Evolutionary conservation across 2,329 filamentous ascomycete species (phyloP).

Genomic region (Hirsutella thompsonii): DNA sequence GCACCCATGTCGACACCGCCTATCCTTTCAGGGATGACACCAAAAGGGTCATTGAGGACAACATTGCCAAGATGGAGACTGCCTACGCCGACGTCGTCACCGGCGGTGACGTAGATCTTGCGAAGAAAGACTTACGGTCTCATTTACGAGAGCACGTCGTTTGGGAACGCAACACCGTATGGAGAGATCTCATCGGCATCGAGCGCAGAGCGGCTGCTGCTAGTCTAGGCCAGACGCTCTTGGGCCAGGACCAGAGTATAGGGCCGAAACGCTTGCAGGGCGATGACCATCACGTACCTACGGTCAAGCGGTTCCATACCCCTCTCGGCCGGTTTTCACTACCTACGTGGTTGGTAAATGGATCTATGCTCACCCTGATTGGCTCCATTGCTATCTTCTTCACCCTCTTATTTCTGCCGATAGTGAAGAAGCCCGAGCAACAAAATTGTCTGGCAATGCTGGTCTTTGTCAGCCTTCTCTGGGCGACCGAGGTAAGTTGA

Average conservation of each 20-base stretch:
- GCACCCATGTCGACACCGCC: slow-evolving; percentile 58
- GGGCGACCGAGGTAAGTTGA: slow-evolving; percentile 90
- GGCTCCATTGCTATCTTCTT: slow-evolving; percentile 61
- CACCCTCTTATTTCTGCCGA: slow-evolving; percentile 59
- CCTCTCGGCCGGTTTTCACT: slow-evolving; percentile 66
- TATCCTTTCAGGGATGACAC: slow-evolving; percentile 71
- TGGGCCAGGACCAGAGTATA: slow-evolving; percentile 61
- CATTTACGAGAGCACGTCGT: slow-evolving; percentile 94
- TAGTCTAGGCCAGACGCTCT: slow-evolving; percentile 72
- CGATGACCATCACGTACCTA: slow-evolving; percentile 54
- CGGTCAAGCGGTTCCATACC: slow-evolving; percentile 59
- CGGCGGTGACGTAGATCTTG: slow-evolving; percentile 61
- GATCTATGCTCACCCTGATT: slow-evolving; percentile 67
- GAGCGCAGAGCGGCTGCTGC: slow-evolving; percentile 92
- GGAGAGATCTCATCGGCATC: slow-evolving; percentile 97
- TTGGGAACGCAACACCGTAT: slow-evolving; percentile 97
- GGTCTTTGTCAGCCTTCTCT: slow-evolving; percentile 83
- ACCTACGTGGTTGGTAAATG: slow-evolving; percentile 73
- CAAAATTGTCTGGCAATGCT: slow-evolving; percentile 93
- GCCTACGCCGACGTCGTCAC: slow-evolving; percentile 76
- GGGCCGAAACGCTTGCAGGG: slow-evolving; percentile 66
- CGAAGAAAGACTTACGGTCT: slow-evolving; percentile 74
- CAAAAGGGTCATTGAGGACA: slow-evolving; percentile 54
- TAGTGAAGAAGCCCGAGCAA: slow-evolving; percentile 79
- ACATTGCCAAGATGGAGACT: slow-evolving; percentile 62